Conservation (phyloP, 208 protist genomes). For the Trichomonas vaginalis region DNA sequence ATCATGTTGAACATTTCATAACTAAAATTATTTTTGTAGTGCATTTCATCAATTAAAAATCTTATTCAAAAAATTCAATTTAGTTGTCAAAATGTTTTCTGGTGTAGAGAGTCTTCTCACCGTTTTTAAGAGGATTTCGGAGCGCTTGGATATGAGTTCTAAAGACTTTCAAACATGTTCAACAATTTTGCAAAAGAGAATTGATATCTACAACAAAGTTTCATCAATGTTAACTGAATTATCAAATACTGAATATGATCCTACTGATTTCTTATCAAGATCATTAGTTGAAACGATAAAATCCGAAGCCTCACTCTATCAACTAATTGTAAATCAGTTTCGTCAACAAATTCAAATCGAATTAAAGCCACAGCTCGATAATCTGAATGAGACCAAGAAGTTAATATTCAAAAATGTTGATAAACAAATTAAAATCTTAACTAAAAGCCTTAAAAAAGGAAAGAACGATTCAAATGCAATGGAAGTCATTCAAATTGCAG, state of each 20-base stretch:
- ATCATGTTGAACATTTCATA: no score
- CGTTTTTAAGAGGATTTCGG: not conserved
- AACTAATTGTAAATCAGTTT: not conserved
- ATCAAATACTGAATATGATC: not conserved
- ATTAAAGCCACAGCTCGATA: not conserved
- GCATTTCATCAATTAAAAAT: no score
- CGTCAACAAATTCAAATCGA: not conserved
- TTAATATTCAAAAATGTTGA: not conserved
- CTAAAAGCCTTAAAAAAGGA: not conserved
- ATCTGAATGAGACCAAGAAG: not conserved
- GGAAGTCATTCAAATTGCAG: not conserved
- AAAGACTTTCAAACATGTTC: not conserved
- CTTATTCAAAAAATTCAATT: no score
- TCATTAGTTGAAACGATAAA: not conserved
- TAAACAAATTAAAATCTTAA: not conserved
- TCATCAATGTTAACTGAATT: not conserved
- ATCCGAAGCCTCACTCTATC: not conserved
- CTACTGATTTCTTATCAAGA: not conserved
- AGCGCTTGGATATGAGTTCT: not conserved
- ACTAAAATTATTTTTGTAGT: no score
- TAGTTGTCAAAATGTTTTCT: no score
- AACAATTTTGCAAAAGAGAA: not conserved
- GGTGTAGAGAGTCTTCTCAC: no score
- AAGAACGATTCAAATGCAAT: not conserved
- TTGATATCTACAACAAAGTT: not conserved